These are phyloP conservation scores for Candida sp. DNA, from an alignment of 1,139 yeast genomes.

Conservation along the genomic window DNA sequence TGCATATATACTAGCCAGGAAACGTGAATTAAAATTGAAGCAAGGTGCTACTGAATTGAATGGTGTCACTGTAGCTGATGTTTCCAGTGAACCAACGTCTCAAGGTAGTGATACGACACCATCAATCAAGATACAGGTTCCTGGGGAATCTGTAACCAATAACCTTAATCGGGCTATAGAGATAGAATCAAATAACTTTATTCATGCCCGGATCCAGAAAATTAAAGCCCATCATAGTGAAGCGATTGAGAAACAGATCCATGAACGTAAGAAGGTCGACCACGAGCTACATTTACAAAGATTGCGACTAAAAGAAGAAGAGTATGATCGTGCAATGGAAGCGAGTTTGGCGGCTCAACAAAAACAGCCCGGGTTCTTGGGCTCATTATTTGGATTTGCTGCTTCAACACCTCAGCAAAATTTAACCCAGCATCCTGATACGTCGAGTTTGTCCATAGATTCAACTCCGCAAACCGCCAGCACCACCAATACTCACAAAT, in stretches of 20 bases:
- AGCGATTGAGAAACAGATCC: conserved; percentile 35
- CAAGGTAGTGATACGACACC: conserved; percentile 3
- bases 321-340: conserved; percentile 30
- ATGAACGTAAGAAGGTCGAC: conserved; percentile 39
- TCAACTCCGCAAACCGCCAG: neutral
- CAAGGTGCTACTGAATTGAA: conserved; percentile 1
- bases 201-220: conserved; percentile 36
- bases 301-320: conserved; percentile 37
- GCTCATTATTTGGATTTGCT: conserved; percentile 23
- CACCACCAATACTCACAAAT: conserved; percentile 1
- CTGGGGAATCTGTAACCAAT: conserved; percentile 18
- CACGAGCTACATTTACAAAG: conserved; percentile 37
- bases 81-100: neutral
- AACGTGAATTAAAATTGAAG: conserved; percentile 18
- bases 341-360: conserved; percentile 22
- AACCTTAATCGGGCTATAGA: conserved; percentile 30
- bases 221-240: conserved; percentile 39
- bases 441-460: neutral
- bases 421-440: neutral
- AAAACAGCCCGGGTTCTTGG: conserved; percentile 24
- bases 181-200: conserved; percentile 34
- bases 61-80: conserved; percentile 3
- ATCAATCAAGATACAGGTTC: conserved; percentile 10
- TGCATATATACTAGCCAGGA: conserved; percentile 32
- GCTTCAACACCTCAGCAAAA: conserved; percentile 4